phyloP scores from a whole-genome alignment of 2,329 filamentous ascomycete genomes.

The Microcyclospora pomicola region DNA sequence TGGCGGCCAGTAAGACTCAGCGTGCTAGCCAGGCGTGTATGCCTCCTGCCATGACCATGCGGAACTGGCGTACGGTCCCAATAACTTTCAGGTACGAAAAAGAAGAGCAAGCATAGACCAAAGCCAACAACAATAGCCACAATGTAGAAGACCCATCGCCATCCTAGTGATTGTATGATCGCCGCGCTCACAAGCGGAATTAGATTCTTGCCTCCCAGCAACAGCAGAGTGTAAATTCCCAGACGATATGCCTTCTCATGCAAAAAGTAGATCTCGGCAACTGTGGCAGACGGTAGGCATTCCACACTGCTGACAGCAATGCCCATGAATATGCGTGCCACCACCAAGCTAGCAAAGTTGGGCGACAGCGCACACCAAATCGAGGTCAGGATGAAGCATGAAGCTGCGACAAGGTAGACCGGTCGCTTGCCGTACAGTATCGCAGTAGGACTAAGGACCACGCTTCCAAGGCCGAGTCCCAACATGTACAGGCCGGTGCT shows the following conservation, averaged over 20 bases:
- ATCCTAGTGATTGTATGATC: slow-evolving; percentile 62
- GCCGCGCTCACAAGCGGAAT: slow-evolving; percentile 75
- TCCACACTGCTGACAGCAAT: slow-evolving; percentile 81
- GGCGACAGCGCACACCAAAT: slow-evolving; percentile 81
- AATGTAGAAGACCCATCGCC: slow-evolving; percentile 53
- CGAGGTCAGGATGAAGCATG: slow-evolving; percentile 63
- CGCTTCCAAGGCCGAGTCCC: slow-evolving; percentile 72
- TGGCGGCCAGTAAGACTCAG: background rate
- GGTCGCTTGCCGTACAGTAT: slow-evolving; percentile 84
- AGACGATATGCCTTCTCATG: slow-evolving; percentile 88
- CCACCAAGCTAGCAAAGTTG: slow-evolving; percentile 62
- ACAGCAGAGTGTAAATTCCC: slow-evolving; percentile 79
- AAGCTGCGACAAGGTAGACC: slow-evolving; percentile 65
- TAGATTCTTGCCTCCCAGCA: slow-evolving; percentile 74
- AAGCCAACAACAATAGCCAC: slow-evolving; percentile 67
- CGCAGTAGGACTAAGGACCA: slow-evolving; percentile 76
- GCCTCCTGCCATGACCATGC: slow-evolving; percentile 24
- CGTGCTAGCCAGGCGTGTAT: slow-evolving; percentile 6
- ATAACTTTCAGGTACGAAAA: slow-evolving; percentile 90
- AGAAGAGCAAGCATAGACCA: slow-evolving; percentile 58
- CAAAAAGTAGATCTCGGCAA: slow-evolving; percentile 91
- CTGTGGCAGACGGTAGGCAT: slow-evolving; percentile 81
- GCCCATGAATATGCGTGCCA: slow-evolving; percentile 77
- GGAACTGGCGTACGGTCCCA: slow-evolving; percentile 71
- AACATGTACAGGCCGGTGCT: slow-evolving; percentile 93